Base-by-base conservation (phyloP, 2,329 filamentous ascomycete genomes). In the Amphichorda felina region DNA sequence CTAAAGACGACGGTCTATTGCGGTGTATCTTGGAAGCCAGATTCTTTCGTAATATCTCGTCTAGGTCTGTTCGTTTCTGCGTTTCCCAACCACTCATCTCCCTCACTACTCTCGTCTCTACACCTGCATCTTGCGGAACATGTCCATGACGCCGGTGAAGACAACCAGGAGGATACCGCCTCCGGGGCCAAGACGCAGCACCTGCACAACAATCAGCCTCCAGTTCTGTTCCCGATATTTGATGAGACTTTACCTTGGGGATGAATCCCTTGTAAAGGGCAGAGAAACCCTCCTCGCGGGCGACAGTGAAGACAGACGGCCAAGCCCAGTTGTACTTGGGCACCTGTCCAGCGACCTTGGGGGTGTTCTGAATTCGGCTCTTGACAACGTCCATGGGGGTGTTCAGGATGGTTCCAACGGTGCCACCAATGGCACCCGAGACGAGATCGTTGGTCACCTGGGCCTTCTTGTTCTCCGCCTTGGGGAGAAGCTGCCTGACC, bases 281-380 rank as follows among this genome's bases (percentile, higher is more conserved):
- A 33, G 61, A 63, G 55, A 94, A 89, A 5, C 91, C 91, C 62
- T 98, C 91, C 64, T 98, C 91, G 63, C 76, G 85, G 62, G 86
- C 79, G 41, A 98, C 85, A 7, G 84, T 91, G 38, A 73, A 79
- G 34, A 95, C 68, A 16, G 86, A 79, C 32, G 86, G 84, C 75
- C 80, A 94, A 22, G 91, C 91, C 91, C 91, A 98, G 74, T 96
- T 95, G 69, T 98, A 98, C 72, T 98, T 98, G 54, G 84, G 84
- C 16, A 77, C 63, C 36, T 74, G 68, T 5, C 91, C 91, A n/a
- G 82, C 58, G 27, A 94, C 66, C 68, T 83, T 89, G 45, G 83
- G 71, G 38, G 76, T 86, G 65, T 98, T 98, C 63, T 98, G 91
- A 47, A 98, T 98, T 43, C 91, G 81, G 45, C 84, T 93, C 75